These are phyloP conservation scores for Priceomyces fermenticarens DNA, from an alignment of 805 yeast genomes.

Conservation along the genomic window DNA sequence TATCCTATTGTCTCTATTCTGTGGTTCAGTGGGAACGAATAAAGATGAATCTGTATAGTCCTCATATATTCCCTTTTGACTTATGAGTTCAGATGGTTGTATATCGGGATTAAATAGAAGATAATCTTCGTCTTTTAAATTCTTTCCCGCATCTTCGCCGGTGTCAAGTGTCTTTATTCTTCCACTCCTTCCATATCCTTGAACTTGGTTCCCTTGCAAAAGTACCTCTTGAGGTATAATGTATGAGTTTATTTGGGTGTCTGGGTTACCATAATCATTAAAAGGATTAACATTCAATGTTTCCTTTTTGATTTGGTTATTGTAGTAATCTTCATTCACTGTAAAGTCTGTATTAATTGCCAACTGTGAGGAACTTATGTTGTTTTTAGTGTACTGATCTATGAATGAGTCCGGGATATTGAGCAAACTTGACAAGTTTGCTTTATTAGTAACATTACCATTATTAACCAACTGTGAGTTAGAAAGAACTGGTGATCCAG, in stretches of 20 bases:
- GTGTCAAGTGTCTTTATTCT: conserved; percentile 33
- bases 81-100: conserved; percentile 37
- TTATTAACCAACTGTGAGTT: conserved; percentile 7
- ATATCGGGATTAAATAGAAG: conserved; percentile 39
- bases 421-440: conserved; percentile 23
- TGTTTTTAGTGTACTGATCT: conserved; percentile 16
- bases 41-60: conserved; percentile 26
- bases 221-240: conserved; percentile 9
- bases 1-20: conserved; percentile 11
- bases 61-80: conserved; percentile 16
- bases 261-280: conserved; percentile 40
- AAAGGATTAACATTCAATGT: conserved; percentile 25
- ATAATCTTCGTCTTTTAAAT: conserved; percentile 31
- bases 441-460: conserved; percentile 14
- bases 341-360: conserved; percentile 2
- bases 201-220: neutral
- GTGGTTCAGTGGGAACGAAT: conserved; percentile 22
- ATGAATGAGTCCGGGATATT: conserved; percentile 30
- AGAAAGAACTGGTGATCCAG: conserved; percentile 12
- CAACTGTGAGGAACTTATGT: conserved; percentile 4
- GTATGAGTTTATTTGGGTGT: conserved; percentile 16
- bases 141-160: conserved; percentile 9
- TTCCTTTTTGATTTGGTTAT: conserved; percentile 1
- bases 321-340: conserved; percentile 5
- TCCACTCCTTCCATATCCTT: conserved; percentile 20